These are phyloP conservation scores for Xylaria sp. DNA, from an alignment of 2,329 filamentous ascomycete genomes.

Conservation along the genomic window DNA sequence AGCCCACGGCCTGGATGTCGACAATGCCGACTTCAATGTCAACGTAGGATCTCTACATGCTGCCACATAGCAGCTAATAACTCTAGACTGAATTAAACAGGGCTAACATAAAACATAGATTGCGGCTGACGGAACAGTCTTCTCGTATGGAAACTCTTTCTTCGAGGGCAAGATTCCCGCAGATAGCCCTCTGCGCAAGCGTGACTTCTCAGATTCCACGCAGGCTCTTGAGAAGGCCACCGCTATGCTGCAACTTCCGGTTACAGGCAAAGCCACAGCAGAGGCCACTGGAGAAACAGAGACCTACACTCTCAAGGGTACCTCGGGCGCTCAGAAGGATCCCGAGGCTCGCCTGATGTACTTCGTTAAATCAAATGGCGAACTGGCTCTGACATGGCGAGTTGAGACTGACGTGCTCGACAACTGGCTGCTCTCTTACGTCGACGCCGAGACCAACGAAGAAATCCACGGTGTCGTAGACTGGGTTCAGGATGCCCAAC, in stretches of 20 bases:
- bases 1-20: constrained; percentile 61
- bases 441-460: constrained; percentile 55
- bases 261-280: constrained; percentile 48
- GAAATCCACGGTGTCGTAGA: constrained; percentile 60
- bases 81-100: neutral
- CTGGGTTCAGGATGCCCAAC: constrained; percentile 61
- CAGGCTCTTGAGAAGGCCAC: constrained; percentile 50
- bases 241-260: constrained; percentile 47
- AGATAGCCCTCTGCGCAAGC: constrained; percentile 47
- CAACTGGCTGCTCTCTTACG: constrained; percentile 65
- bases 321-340: constrained; percentile 55
- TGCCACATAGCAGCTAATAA: neutral
- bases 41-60: constrained; percentile 52
- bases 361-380: constrained; percentile 54
- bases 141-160: constrained; percentile 61
- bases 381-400: constrained; percentile 59
- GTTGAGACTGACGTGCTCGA: constrained; percentile 62
- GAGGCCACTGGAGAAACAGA: constrained; percentile 46
- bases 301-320: constrained; percentile 53
- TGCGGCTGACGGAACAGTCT: constrained; percentile 57
- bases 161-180: constrained; percentile 51
- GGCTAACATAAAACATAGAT: constrained; percentile 45
- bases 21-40: constrained; percentile 66
- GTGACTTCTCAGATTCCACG: constrained; percentile 49
- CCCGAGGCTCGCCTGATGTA: constrained; percentile 63